Evolutionary conservation across 2,329 filamentous ascomycete species (phyloP).

Genomic region (Drechslerella dactyloides): DNA sequence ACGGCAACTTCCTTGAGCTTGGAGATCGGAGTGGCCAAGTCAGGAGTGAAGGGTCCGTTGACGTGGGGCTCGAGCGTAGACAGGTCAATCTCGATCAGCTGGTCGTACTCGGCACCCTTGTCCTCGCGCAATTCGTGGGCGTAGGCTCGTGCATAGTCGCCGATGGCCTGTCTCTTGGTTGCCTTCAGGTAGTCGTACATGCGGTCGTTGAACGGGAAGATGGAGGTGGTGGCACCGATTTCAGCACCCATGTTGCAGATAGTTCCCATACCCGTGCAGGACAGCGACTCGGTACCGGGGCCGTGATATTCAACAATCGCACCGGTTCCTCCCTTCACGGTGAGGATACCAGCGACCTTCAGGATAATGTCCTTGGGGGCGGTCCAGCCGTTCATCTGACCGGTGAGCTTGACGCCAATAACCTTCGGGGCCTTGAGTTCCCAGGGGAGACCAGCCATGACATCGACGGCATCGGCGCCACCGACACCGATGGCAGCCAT

Average conservation of each 20-base stretch:
- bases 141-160: constrained; percentile 84
- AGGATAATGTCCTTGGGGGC: constrained; percentile 96
- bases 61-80: constrained; percentile 94
- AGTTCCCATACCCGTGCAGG: constrained; percentile 85
- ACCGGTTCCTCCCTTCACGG: constrained; percentile 97
- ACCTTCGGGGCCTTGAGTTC: constrained; percentile 97
- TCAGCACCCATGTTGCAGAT: constrained; percentile 74
- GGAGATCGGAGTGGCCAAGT: constrained; percentile 95
- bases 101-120: constrained; percentile 90
- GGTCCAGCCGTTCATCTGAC: constrained; percentile 87
- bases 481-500: constrained; percentile 96
- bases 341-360: constrained; percentile 94
- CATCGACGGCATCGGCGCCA: constrained; percentile 97
- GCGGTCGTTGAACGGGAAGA: constrained; percentile 94
- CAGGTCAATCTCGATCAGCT: constrained; percentile 95
- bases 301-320: constrained; percentile 81
- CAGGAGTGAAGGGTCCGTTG: constrained; percentile 98
- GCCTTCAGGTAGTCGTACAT: constrained; percentile 95
- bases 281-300: constrained; percentile 75
- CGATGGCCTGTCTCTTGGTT: constrained; percentile 89
- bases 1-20: constrained; percentile 95
- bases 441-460: constrained; percentile 97
- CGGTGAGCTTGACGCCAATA: constrained; percentile 94
- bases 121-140: constrained; percentile 85
- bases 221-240: constrained; percentile 61